Conservation (phyloP, 1,139 yeast species). For the Blastobotrys capitulatus region DNA sequence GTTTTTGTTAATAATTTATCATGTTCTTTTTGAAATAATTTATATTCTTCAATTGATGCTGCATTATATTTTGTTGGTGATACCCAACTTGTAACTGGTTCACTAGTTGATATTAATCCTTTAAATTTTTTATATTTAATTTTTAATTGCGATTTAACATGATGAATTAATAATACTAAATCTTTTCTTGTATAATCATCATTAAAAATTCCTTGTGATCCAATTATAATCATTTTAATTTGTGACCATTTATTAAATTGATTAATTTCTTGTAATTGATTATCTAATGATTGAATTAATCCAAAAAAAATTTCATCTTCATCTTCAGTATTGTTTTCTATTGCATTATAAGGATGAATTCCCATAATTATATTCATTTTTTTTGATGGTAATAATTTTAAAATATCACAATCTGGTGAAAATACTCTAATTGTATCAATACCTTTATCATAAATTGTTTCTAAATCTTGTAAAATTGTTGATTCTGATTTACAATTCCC, state of each 20-base stretch:
- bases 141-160: slow-evolving; percentile 17
- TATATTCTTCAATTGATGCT: slow-evolving; percentile 19
- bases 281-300: slow-evolving; percentile 17
- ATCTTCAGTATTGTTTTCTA: neutral
- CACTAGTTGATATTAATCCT: slow-evolving; percentile 25
- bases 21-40: slow-evolving; percentile 11
- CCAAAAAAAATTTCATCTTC: neutral
- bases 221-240: slow-evolving; percentile 24
- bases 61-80: slow-evolving; percentile 25
- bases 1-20: slow-evolving; percentile 5
- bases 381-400: slow-evolving; percentile 10
- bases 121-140: slow-evolving; percentile 13
- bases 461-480: slow-evolving; percentile 57
- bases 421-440: slow-evolving; percentile 22
- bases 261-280: slow-evolving; percentile 22
- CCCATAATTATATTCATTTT: slow-evolving; percentile 23
- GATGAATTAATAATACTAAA: slow-evolving; percentile 24
- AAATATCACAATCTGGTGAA: slow-evolving; percentile 25
- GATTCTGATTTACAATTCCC: slow-evolving; percentile 67
- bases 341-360: slow-evolving; percentile 22
- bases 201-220: slow-evolving; percentile 26
- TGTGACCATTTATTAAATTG: slow-evolving; percentile 22
- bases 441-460: slow-evolving; percentile 41
- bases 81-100: slow-evolving; percentile 28
- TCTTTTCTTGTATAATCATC: slow-evolving; percentile 23